phyloP scores from a whole-genome alignment of 176 grass and related monocot species.

The Bothriochloa decipiens region DNA sequence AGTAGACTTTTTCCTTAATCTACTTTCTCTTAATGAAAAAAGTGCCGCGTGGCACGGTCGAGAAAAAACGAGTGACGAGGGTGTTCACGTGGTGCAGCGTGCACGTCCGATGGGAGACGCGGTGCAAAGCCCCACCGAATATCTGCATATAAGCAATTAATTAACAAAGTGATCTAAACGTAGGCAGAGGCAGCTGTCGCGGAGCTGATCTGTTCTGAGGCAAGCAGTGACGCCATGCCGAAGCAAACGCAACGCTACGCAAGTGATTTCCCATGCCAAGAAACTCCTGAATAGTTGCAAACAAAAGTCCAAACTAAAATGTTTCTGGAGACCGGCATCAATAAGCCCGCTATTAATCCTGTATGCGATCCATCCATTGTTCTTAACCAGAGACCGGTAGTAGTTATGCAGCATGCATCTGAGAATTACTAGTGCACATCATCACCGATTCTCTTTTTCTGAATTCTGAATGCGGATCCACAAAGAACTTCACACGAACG shows the following conservation, averaged over 20 bases:
- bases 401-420: too few species aligned
- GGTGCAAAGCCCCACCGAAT: too few species aligned
- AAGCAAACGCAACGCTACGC: neutral
- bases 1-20: too few species aligned
- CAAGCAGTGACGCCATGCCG: neutral
- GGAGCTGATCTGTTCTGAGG: neutral
- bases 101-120: too few species aligned
- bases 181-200: neutral
- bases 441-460: too few species aligned
- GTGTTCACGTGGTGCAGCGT: too few species aligned
- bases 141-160: too few species aligned
- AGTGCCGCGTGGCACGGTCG: too few species aligned
- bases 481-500: slow-evolving; percentile 40
- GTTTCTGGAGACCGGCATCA: neutral
- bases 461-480: neutral
- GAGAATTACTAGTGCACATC: too few species aligned
- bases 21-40: too few species aligned
- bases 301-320: neutral
- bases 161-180: neutral
- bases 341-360: neutral
- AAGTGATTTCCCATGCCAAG: neutral
- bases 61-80: too few species aligned
- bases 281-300: neutral
- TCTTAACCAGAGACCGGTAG: too few species aligned
- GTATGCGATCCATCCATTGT: neutral